A percentile compares a stretch with the other conserved stretches of the same genome.
These are phyloP conservation scores for Wallacemonas collosoma DNA, from an alignment of 208 protist genomes.

Conservation along the genomic window DNA sequence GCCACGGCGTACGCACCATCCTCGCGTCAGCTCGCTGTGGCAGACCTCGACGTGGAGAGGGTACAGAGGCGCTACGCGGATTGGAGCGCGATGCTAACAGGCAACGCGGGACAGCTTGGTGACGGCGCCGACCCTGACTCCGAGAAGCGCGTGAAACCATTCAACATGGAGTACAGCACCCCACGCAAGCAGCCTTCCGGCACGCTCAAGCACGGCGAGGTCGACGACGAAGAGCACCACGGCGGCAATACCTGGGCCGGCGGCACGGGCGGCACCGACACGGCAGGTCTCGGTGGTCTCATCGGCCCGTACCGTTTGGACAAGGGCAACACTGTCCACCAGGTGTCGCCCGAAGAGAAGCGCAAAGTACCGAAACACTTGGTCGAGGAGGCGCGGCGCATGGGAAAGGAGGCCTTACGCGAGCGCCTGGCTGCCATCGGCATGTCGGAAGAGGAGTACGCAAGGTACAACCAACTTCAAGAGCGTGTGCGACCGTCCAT, in stretches of 20 bases:
- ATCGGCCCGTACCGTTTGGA: conserved; percentile 91
- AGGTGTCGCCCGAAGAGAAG: conserved; percentile 90
- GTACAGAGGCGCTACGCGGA: conserved; percentile 63
- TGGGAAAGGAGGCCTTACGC: conserved; percentile 75
- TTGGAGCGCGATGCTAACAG: conserved; percentile 56
- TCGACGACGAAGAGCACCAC: conserved; percentile 90
- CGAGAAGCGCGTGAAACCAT: conserved; percentile 32
- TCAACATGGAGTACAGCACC: conserved; percentile 75
- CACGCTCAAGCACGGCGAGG: conserved; percentile 88
- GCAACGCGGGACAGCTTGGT: conserved; percentile 42
- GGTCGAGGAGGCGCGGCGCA: conserved; percentile 73
- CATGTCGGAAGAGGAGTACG: conserved; percentile 74
- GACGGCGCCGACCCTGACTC: conserved; percentile 27
- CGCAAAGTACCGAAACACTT: conserved; percentile 76
- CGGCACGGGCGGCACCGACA: conserved; percentile 88
- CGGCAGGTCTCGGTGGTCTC: conserved; percentile 81
- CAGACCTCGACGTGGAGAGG: conserved; percentile 53
- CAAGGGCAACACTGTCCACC: conserved; percentile 83
- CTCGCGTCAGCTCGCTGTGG: conserved; percentile 38
- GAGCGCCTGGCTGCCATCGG: conserved; percentile 73
- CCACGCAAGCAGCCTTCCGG: conserved; percentile 71
- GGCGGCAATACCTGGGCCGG: conserved; percentile 93
- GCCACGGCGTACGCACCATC: conserved; percentile 34
- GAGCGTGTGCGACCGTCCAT: conserved; percentile 65
- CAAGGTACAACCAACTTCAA: conserved; percentile 58